Base-by-base conservation (phyloP, 306 rosid species). In the Sechiopsis laciniata region DNA sequence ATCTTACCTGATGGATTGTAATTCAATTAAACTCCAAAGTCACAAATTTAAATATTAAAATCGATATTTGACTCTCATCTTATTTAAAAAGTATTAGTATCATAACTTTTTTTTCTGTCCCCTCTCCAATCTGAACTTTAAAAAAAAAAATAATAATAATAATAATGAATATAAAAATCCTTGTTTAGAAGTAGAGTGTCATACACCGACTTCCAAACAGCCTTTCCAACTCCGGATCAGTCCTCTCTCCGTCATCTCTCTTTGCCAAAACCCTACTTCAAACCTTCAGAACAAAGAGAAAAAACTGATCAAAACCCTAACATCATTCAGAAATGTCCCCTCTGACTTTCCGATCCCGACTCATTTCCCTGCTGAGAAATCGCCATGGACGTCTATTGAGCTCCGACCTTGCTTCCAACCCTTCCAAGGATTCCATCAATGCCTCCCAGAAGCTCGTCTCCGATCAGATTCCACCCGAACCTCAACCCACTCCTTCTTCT, bases 381-480 rank as follows among this genome's bases (percentile, higher is more conserved):
- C 70, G 76, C 17, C 69, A 73, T 67, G 79, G 78, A 22, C 87
- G 90, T 32, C 26, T 80, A 0, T n/a, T 86, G 59, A 82, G 84
- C 88, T 82, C 90, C 75, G 76, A 73, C 24, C 64, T 78, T 42
- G 80, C 79, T 24, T 79, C 89, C 59, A 86, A 82, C 32, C 79
- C 79, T 24, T 79, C 89, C 59, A 86, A 82, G 58, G 84, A 80
- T 75, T 80, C 90, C 0, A 52, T 86, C 42, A 26, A 51, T 22
- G 81, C 77, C 5, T 42, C 90, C 45, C 75, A 81, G 69, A 52
- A 84, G 57, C 55, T 81, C 10, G 71, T 73, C 59, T 35, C 88
- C 46, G 78, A 78, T 78, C 75, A 72, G 66, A 46, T 69, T 11
- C 61, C 80, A 45, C 56, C 55, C 12, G 71, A 65, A n/a, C 53